Evolutionary conservation across 164 flowering plant genomes (phyloP).

Genomic region (Chimonanthus praecox): DNA sequence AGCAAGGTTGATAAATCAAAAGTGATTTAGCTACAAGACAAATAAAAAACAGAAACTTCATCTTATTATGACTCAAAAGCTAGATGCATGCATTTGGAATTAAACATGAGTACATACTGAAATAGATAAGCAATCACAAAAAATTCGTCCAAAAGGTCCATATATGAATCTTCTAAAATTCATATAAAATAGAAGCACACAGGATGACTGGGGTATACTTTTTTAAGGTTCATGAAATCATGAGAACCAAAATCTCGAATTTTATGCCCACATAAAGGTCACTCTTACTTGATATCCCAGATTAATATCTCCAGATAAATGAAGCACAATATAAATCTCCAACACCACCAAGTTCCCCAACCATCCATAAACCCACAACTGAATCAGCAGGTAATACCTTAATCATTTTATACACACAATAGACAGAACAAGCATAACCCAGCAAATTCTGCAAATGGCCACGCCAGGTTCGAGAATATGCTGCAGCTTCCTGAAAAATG

Average conservation of each 20-base stretch:
- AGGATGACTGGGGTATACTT: neutral
- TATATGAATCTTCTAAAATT: neutral
- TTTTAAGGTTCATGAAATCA: too few species aligned
- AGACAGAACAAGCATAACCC: slow-evolving; percentile 91
- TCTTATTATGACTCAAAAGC: too few species aligned
- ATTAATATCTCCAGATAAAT: neutral
- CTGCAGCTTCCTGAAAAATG: slow-evolving; percentile 83
- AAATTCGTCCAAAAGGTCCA: neutral
- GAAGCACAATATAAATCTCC: neutral
- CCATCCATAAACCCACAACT: neutral
- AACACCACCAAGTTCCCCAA: neutral
- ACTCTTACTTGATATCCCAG: neutral
- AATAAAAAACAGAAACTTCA: too few species aligned
- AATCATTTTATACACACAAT: slow-evolving; percentile 97
- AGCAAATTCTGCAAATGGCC: slow-evolving; percentile 94
- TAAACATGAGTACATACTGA: neutral
- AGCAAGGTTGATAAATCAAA: too few species aligned
- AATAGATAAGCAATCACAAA: too few species aligned
- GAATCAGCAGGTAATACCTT: slow-evolving; percentile 43
- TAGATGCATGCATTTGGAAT: neutral
- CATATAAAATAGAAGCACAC: neutral
- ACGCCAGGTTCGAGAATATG: slow-evolving; percentile 94
- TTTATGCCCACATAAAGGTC: neutral
- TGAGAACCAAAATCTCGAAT: neutral
- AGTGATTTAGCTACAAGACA: too few species aligned